Percentiles rank a stretch among this genome's conserved stretches.
Evolutionary conservation across 23 red algal species (phyloP).

Genomic region (Agarophyton chilense): DNA sequence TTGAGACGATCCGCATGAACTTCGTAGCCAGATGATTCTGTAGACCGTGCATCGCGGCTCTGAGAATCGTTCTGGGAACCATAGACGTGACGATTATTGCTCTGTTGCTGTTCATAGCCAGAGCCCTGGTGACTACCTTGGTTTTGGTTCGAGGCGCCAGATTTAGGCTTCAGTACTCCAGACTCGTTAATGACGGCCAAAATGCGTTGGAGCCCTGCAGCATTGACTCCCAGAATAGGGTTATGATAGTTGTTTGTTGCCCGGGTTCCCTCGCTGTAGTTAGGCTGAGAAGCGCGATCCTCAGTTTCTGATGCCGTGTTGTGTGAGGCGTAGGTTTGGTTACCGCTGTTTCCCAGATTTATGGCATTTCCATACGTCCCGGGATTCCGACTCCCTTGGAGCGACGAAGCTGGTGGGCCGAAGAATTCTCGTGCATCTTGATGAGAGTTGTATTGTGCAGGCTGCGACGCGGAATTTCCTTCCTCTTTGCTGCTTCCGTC

Average conservation of each 20-base stretch:
- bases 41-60: neutral
- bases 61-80: neutral
- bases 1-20: neutral
- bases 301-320: constrained; percentile 6
- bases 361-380: neutral
- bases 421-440: neutral
- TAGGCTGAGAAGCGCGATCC: constrained; percentile 6
- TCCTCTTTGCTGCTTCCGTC: constrained; percentile 19
- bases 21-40: neutral
- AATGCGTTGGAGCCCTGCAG: neutral
- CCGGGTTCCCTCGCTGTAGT: neutral
- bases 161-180: constrained; percentile 21
- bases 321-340: neutral
- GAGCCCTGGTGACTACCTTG: neutral
- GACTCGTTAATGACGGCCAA: constrained; percentile 8
- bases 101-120: neutral
- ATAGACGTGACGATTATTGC: neutral
- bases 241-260: constrained; percentile 11
- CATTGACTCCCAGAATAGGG: constrained; percentile 8
- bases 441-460: neutral
- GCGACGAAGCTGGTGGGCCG: neutral
- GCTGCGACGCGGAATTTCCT: neutral
- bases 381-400: neutral
- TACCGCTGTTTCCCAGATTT: neutral
- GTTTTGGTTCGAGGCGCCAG: constrained; percentile 1